Evolutionary conservation across 2,329 filamentous ascomycete species (phyloP).

Genomic region (Aspergillus brasiliensis): DNA sequence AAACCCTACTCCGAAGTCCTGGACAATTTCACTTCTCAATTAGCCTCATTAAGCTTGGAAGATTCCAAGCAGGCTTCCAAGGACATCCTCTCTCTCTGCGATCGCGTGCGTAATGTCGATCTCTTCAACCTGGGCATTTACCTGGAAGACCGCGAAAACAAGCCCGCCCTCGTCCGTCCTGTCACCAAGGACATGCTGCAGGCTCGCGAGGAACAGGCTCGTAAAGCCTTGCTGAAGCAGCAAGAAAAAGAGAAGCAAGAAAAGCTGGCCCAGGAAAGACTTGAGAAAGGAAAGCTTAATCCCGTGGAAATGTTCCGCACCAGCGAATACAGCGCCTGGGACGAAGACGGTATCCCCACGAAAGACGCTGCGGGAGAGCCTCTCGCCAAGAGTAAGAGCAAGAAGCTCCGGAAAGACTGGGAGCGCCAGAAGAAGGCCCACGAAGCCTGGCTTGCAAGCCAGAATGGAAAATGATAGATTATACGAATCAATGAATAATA

Average conservation of each 20-base stretch:
- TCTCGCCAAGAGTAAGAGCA: conserved; percentile 74
- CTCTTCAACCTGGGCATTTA: conserved; percentile 84
- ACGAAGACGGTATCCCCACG: conserved; percentile 77
- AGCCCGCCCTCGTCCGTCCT: conserved; percentile 69
- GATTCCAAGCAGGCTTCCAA: conserved; percentile 62
- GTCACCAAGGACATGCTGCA: conserved; percentile 61
- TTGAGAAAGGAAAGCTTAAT: conserved; percentile 47
- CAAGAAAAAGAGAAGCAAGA: conserved; percentile 52
- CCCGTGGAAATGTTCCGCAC: conserved; percentile 55
- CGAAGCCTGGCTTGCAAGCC: conserved; percentile 19
- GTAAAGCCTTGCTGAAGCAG: conserved; percentile 49
- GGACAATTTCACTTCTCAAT: conserved; percentile 44
- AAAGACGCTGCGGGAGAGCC: conserved; percentile 77
- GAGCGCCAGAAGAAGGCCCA: conserved; percentile 77
- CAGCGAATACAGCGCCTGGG: conserved; percentile 73
- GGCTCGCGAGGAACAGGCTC: conserved; percentile 57
- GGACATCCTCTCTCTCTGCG: conserved; percentile 74
- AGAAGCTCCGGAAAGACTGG: conserved; percentile 88
- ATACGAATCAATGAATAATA: not conserved
- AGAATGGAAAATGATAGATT: conserved; percentile 13
- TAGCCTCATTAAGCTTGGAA: conserved; percentile 35
- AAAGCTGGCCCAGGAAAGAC: conserved; percentile 51
- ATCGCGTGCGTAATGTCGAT: conserved; percentile 76
- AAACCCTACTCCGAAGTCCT: conserved; percentile 53
- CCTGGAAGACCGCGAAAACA: conserved; percentile 74